Conservation (phyloP, 2,329 filamentous ascomycete species). For the Monosporascus sp. region DNA sequence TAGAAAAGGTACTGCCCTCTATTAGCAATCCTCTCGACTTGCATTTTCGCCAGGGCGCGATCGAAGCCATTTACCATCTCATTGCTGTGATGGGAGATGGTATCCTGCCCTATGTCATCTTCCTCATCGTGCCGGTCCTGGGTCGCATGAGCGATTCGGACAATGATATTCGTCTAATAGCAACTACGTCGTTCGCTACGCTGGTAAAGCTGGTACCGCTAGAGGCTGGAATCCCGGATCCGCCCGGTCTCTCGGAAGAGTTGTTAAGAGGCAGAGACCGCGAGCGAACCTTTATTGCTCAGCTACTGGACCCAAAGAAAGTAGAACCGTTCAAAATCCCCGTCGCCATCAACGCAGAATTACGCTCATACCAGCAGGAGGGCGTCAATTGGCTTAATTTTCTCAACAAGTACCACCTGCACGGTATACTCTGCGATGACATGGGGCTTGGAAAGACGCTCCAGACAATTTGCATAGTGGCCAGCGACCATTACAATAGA, state of each 20-base stretch:
- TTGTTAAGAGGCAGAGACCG: slow-evolving; percentile 85
- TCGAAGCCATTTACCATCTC: slow-evolving; percentile 92
- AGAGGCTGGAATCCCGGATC: slow-evolving; percentile 95
- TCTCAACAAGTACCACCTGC: slow-evolving; percentile 94
- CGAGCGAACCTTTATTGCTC: slow-evolving; percentile 92
- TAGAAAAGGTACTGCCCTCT: slow-evolving; percentile 85
- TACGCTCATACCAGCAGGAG: slow-evolving; percentile 96
- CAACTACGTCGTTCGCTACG: slow-evolving; percentile 94
- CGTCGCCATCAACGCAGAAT: slow-evolving; percentile 92
- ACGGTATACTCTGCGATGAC: slow-evolving; percentile 97
- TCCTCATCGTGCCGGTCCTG: slow-evolving; percentile 93
- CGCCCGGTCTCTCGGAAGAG: slow-evolving; percentile 84
- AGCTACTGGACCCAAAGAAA: slow-evolving; percentile 95
- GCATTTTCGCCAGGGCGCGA: slow-evolving; percentile 84
- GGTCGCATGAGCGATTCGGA: slow-evolving; percentile 98
- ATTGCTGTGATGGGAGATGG: slow-evolving; percentile 97
- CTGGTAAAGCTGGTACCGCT: slow-evolving; percentile 94
- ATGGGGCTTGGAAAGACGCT: slow-evolving; percentile 98
- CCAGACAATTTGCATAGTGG: slow-evolving; percentile 95
- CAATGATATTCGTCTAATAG: slow-evolving; percentile 87
- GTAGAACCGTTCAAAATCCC: slow-evolving; percentile 91
- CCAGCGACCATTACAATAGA: slow-evolving; percentile 91
- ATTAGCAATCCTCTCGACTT: slow-evolving; percentile 89
- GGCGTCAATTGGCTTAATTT: slow-evolving; percentile 99
- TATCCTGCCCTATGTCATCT: slow-evolving; percentile 96